phyloP scores from a whole-genome alignment of 305 asterid genomes.

The Petunia hybrid region DNA sequence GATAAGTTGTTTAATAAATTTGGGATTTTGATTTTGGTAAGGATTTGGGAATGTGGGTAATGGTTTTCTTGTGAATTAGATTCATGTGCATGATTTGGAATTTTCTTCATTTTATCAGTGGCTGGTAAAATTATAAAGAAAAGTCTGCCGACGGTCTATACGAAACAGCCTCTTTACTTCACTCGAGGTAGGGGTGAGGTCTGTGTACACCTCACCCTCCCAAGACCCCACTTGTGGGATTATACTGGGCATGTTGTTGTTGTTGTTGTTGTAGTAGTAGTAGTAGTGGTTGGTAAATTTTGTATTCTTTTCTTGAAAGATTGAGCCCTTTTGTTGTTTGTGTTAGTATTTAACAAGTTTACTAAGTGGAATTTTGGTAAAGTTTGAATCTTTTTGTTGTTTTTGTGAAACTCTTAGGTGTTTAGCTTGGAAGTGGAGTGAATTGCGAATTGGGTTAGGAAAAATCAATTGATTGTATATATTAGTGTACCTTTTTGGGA shows the following conservation, averaged over 20 bases:
- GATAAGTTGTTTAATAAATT: background rate
- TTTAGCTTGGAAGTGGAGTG: conserved; percentile 28
- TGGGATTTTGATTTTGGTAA: background rate
- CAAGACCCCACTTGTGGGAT: too few relatives aligned
- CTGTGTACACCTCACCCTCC: too few relatives aligned
- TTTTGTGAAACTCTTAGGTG: background rate
- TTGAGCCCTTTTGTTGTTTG: background rate
- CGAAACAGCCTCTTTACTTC: too few relatives aligned
- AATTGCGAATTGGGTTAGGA: conserved; percentile 25
- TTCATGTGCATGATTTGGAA: background rate
- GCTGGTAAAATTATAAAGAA: too few relatives aligned
- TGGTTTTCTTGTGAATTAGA: conserved; percentile 15
- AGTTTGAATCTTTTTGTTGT: background rate
- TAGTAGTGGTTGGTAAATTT: background rate
- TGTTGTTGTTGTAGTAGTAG: too few relatives aligned
- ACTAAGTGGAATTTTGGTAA: conserved; percentile 1
- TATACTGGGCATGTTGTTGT: too few relatives aligned
- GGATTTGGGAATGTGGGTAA: conserved; percentile 17
- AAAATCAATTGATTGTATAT: conserved; percentile 13
- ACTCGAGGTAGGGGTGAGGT: too few relatives aligned
- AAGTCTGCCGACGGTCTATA: too few relatives aligned
- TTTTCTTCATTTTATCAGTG: background rate
- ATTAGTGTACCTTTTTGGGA: background rate
- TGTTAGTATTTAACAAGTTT: background rate
- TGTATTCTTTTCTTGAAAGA: background rate